Evolutionary conservation across 345 rosid species (phyloP), one percentile per base, ranked within the genome.

Genomic region (Xanthoceras sorbifolium): DNA sequence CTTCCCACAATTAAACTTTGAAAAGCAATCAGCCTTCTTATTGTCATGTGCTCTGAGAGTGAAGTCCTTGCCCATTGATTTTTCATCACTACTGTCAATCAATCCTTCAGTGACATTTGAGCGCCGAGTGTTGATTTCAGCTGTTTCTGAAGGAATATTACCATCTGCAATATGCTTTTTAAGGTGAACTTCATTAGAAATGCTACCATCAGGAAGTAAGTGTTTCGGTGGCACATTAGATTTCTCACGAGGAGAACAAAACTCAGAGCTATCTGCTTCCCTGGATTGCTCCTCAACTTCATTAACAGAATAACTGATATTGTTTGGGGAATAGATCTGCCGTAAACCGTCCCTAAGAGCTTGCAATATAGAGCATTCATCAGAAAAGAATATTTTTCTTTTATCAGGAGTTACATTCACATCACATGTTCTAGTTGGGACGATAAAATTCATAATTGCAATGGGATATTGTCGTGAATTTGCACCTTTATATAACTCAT

Each of bases 361-460:
- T 76, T 81, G 86, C 81, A 93, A 78, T 78, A 92, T 85, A 68
- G 92, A 87, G 82, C 70, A 78, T 87, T 93, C 99, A 76, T 93
- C 95, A 79, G 97, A 88, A 80, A 96, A 85, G 83, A 93, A 96
- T 64, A 96, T 82, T 87, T 93, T 96, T 76, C 99, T 88, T 83
- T 96, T 96, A 83, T 96, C 98, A 1, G 99, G 99, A 78, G 97
- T 90, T 52, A 93, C 92, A 83, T 96, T 96, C 77, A 93, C 87
- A 85, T 96, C 99, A 72, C 97, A 93, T 83, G 85, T 87, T 84
- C 80, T 83, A 70, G 93, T 86, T 34, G 98, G 97, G 80, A 96
- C 71, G 29, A 82, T 85, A 79, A 96, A 91, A 78, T 92, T 83
- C 81, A 96, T 73, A 40, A 96, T 85, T 26, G 93, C 97, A 76